Percentiles rank a stretch among this genome's conserved stretches.
These are phyloP conservation scores for Scenedesmus sp. DNA, from an alignment of 163 green algal species.

Conservation along the genomic window DNA sequence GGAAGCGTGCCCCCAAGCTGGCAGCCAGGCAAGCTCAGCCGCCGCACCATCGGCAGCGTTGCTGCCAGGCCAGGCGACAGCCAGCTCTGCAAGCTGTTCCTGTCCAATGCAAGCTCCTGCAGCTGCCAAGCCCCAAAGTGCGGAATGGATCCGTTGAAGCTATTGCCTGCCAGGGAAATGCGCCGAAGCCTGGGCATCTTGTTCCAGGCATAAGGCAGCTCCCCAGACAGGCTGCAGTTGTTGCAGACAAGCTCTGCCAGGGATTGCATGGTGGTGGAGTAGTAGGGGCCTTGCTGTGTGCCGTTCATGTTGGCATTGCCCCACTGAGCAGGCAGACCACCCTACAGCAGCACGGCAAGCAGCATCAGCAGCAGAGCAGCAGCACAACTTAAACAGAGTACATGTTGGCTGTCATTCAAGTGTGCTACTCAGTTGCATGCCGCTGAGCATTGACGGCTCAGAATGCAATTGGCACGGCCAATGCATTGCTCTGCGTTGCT, in stretches of 20 bases:
- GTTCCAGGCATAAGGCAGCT: neutral
- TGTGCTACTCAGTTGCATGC: too few relatives aligned
- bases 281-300: neutral
- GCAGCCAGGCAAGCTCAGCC: neutral
- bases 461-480: too few relatives aligned
- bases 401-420: too few relatives aligned
- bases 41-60: neutral
- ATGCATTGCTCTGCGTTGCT: too few relatives aligned
- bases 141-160: neutral
- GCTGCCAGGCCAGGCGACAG: neutral
- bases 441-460: too few relatives aligned
- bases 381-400: neutral
- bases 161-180: neutral
- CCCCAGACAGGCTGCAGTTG: constrained; percentile 10
- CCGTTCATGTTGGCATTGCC: neutral
- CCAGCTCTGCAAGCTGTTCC: neutral
- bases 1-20: neutral
- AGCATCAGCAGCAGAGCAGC: neutral
- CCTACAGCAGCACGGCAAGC: neutral
- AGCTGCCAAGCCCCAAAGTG: neutral
- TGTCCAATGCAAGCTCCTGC: neutral
- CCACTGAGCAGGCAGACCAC: neutral
- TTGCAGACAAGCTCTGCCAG: neutral
- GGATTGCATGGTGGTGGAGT: neutral
- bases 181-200: neutral